These are phyloP conservation scores for Bassia scoparia DNA, from an alignment of 148 eudicot species.

Conservation along the genomic window DNA sequence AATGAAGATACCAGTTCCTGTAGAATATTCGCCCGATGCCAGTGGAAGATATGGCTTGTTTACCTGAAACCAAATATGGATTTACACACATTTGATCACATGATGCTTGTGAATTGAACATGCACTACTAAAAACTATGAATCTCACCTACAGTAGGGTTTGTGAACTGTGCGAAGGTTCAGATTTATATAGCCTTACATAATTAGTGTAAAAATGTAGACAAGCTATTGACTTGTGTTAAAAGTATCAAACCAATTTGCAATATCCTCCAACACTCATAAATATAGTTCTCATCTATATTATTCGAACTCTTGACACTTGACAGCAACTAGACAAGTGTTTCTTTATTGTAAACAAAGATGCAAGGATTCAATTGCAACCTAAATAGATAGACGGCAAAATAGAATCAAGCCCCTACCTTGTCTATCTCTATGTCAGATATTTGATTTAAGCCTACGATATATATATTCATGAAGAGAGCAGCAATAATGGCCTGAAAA, in stretches of 20 bases:
- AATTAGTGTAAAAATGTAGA: not conserved
- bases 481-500: constrained; percentile 90
- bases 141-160: not conserved
- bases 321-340: not conserved
- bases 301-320: not conserved
- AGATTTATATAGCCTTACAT: not conserved
- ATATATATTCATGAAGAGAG: constrained; percentile 91
- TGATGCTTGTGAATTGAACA: not conserved
- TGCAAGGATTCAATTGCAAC: not conserved
- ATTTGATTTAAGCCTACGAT: constrained; percentile 93
- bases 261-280: not conserved
- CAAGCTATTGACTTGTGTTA: not conserved
- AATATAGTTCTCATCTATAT: not conserved
- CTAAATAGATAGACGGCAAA: constrained; percentile 4
- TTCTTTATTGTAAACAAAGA: not conserved
- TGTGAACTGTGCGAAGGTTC: no score
- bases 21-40: constrained; percentile 92
- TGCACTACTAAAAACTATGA: not conserved
- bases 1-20: constrained; percentile 60
- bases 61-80: constrained; percentile 45
- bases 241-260: not conserved
- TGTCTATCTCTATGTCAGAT: constrained; percentile 94
- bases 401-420: constrained; percentile 39
- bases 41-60: constrained; percentile 97
- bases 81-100: not conserved